Percentiles rank a stretch among this genome's conserved stretches.
Evolutionary conservation across 495 filamentous ascomycete genomes (phyloP).

Genomic region (Aspergillus leporis): DNA sequence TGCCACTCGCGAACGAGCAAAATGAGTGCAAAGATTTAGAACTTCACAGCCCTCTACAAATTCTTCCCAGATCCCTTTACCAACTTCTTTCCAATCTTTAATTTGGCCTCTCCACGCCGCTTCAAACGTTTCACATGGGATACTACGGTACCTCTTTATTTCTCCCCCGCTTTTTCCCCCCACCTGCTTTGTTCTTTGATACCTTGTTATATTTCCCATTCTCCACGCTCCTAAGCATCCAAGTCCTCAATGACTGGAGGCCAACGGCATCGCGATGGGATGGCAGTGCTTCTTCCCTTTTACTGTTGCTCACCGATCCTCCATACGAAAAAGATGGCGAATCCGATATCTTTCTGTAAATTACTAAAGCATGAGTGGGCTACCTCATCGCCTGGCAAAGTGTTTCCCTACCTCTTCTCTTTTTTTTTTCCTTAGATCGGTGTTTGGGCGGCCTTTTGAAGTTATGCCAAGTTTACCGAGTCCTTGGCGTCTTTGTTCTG

Average conservation of each 20-base stretch:
- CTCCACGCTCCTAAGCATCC: not conserved
- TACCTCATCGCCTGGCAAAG: slow-evolving; percentile 27
- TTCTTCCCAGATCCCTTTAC: no score
- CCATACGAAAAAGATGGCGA: not conserved
- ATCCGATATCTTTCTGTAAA: slow-evolving; percentile 34
- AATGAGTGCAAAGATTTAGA: not conserved
- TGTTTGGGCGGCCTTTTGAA: slow-evolving; percentile 11
- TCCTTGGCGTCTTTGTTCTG: not conserved
- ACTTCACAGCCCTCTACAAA: not conserved
- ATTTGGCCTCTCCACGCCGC: not conserved
- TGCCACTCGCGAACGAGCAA: slow-evolving; percentile 2
- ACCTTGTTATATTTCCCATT: not conserved
- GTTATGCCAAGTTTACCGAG: not conserved
- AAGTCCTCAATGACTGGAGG: not conserved
- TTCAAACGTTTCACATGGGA: not conserved
- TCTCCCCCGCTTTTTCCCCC: slow-evolving; percentile 8
- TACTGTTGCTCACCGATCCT: not conserved
- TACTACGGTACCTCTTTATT: not conserved
- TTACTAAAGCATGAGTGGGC: slow-evolving; percentile 48
- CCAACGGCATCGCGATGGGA: slow-evolving; percentile 4
- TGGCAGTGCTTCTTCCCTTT: not conserved
- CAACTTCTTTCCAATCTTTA: slow-evolving; percentile 3
- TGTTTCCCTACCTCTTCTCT: slow-evolving; percentile 7
- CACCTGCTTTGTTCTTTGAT: slow-evolving; percentile 6
- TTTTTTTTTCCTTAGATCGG: slow-evolving; percentile 10